Evolutionary conservation across 371 early-diverging fungal species (phyloP).

Genomic region (Mycotypha africana): DNA sequence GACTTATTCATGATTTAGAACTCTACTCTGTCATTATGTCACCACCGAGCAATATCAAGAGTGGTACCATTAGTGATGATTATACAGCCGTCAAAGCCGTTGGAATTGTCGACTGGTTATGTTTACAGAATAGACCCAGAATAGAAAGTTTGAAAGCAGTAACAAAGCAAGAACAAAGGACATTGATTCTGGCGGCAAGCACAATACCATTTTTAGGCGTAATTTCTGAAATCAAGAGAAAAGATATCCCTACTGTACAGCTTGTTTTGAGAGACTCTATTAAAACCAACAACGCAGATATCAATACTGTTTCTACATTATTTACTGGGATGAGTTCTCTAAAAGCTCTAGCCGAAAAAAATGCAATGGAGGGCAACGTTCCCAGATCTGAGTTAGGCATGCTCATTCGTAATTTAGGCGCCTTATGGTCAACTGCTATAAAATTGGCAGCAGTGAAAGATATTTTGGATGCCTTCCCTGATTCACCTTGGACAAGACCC

Average conservation of each 20-base stretch:
- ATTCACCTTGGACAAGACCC: constrained; percentile 15
- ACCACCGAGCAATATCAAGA: constrained; percentile 30
- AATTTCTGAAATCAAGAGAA: constrained; percentile 26
- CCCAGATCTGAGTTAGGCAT: constrained; percentile 38
- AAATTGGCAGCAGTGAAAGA: constrained; percentile 55
- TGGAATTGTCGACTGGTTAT: constrained; percentile 44
- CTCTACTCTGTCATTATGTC: constrained; percentile 56
- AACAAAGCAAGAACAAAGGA: constrained; percentile 13
- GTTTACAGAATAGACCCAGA: not conserved
- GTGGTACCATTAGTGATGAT: constrained; percentile 25
- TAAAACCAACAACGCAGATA: constrained; percentile 39
- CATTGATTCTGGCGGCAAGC: constrained; percentile 19
- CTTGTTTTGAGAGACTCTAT: constrained; percentile 35
- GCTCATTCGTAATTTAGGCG: constrained; percentile 48
- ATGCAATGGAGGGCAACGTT: constrained; percentile 10
- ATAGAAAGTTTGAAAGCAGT: not conserved
- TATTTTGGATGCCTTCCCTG: constrained; percentile 18
- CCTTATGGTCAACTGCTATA: constrained; percentile 62
- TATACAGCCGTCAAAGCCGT: constrained; percentile 36
- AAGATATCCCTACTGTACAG: constrained; percentile 22
- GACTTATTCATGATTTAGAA: constrained; percentile 41
- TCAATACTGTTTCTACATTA: constrained; percentile 36
- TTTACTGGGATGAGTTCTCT: constrained; percentile 29
- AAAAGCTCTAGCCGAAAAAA: constrained; percentile 12
- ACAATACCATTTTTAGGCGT: constrained; percentile 41